Base-by-base conservation (phyloP, 2,329 filamentous ascomycete species). In the Ceratocystis ficicola region DNA sequence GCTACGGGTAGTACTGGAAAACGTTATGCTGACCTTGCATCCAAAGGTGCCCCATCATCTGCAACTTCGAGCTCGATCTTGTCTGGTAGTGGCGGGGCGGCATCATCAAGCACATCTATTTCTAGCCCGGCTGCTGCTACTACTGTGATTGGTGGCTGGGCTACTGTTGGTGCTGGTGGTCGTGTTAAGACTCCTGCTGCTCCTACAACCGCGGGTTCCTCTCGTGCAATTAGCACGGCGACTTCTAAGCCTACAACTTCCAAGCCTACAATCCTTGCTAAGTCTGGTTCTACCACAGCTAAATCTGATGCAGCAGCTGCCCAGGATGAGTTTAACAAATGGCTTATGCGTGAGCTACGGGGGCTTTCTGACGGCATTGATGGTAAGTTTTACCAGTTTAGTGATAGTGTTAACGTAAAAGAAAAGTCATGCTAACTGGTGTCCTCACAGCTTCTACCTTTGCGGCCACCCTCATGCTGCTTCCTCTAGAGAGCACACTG, bases 321-420 rank as follows among this genome's bases (percentile, higher is more conserved):
- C 2, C 85, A 90, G 74, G 92, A 95, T 50, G 94, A 97, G 75
- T 95, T 99, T 75, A 87, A 86, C 73, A 96, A 95, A 76, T 99
- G 94, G 94, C 85, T 92, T 20, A 85, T 88, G 71, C 82, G 85
- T 65, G 87, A 94, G 73, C 80, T 99, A 66, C 87, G 89, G 67
- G 91, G 92, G 69, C 88, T 83, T 50, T 79, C 76, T 1, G 75
- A 76, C 69, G 76, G 77, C 59, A 78, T 77, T 65, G 80, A 83
- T 71, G 78, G 81, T 82, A 74, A 79, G 80, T 79, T 44, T 57
- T 59, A 2, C 36, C 36, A 41, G 36, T 4, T 41, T 41, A 41
- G 25, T 30, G 32, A 17, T 32, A 2, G 8, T 59, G 15, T 36
- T 80, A 71, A 3, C 65, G 44, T 10, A 36, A 15, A 48, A 17